Conservation (phyloP, 2,329 filamentous ascomycete species). For the Aspergillus ruber region DNA sequence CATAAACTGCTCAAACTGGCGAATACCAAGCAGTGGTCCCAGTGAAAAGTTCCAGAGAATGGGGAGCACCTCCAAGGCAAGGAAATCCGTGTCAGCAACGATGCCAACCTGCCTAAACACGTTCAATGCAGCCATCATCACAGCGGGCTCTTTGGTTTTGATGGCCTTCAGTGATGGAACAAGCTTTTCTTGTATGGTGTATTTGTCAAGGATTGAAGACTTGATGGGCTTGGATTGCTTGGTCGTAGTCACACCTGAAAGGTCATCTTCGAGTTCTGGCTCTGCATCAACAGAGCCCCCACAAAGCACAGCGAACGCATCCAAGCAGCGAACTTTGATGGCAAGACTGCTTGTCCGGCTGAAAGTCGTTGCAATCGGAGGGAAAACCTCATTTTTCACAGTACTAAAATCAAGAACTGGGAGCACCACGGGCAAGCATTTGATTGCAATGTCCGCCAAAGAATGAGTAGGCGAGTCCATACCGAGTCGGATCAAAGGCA, state of each 20-base stretch:
- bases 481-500: conserved; percentile 76
- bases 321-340: conserved; percentile 87
- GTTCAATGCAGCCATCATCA: conserved; percentile 87
- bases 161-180: conserved; percentile 84
- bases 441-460: conserved; percentile 77
- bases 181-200: conserved; percentile 96
- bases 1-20: conserved; percentile 89
- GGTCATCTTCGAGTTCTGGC: conserved; percentile 55
- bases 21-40: conserved; percentile 77
- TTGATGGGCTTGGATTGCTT: conserved; percentile 55
- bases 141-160: conserved; percentile 95
- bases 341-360: conserved; percentile 86
- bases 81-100: conserved; percentile 78
- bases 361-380: conserved; percentile 82
- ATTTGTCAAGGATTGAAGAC: conserved; percentile 85
- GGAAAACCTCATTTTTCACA: conserved; percentile 94
- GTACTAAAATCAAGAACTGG: conserved; percentile 91
- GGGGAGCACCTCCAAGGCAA: conserved; percentile 84
- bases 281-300: conserved; percentile 58
- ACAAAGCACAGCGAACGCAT: conserved; percentile 84
- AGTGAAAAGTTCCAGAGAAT: conserved; percentile 88
- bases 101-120: conserved; percentile 79
- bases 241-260: conserved; percentile 58
- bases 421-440: conserved; percentile 70
- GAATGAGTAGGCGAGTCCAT: conserved; percentile 86